Conservation (phyloP, 805 yeast genomes). For the Kazachstania taianensis region DNA sequence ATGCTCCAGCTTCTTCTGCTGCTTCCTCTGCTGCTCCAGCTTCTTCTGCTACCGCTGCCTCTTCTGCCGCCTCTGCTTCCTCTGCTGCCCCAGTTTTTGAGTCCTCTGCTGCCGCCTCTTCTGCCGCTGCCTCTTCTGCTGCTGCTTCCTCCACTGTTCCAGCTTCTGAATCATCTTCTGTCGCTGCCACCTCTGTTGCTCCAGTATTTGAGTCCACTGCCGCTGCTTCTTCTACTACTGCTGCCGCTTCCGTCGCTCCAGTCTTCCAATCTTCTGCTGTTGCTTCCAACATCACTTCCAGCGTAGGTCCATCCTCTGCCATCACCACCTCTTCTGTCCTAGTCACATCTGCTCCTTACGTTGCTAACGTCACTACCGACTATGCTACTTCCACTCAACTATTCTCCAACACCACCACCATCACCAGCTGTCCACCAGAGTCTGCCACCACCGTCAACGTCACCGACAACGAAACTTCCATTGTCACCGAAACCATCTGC, state of each 20-base stretch:
- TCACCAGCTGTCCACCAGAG: too few species aligned
- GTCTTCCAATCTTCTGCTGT: not conserved
- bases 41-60: not conserved
- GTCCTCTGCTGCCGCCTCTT: not conserved
- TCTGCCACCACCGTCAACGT: too few species aligned
- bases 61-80: not conserved
- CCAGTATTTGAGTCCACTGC: constrained; percentile 3
- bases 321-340: not conserved
- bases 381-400: not conserved
- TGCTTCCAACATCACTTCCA: not conserved
- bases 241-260: not conserved
- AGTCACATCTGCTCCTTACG: not conserved
- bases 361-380: not conserved
- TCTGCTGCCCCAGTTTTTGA: not conserved
- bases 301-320: not conserved
- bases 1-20: too few species aligned
- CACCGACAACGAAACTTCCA: too few species aligned
- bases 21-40: not conserved
- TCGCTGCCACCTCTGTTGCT: constrained; percentile 6
- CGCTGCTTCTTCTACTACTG: constrained; percentile 3
- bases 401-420: too few species aligned
- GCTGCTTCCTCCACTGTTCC: constrained; percentile 18
- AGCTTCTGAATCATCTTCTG: constrained; percentile 6
- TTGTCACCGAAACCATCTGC: too few species aligned
- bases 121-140: not conserved